Evolutionary conservation across 306 rosid species (phyloP), one percentile per base, ranked within the genome.

Genomic region (Citrullus colocynthis): DNA sequence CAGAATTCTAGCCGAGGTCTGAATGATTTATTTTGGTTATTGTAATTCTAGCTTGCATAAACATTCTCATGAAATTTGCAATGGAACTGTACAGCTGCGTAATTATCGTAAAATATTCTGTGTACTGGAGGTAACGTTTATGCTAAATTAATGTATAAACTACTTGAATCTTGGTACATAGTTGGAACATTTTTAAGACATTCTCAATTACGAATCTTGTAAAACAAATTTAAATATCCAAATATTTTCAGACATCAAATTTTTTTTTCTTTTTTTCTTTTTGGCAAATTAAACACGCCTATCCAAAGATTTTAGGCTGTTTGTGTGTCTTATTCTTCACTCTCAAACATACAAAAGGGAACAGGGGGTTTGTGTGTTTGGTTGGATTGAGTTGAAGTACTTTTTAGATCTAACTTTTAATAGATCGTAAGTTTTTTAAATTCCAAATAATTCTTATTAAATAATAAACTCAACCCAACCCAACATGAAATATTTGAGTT

Each of bases 1-100:
- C 77, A 28, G 66, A 80, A 42, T 82, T 81, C 4, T 63, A 37
- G 72, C 82, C 81, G 11, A 61, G 16, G 76, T 62, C 85, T 80
- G 73, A 83, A 91, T 66, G 9, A 67, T 10, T 28, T 37, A 1
- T 64, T 64, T 36, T 64, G 70, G 6, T 64, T 9, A 64, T 4
- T 64, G 71, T 36, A 36, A 10, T 41, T 20, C 55, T 67, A 48
- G 17, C 41, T 71, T 48, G 41, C 76, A 21, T 24, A 24, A 32
- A 71, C 54, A 70, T 13, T 70, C 58, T 24, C 21, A 13, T 24
- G 41, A n/a, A 14, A 24, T 24, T 24, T n/a, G 39, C 76, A 24
- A 13, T 14, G 20, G 20, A 71, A 48, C 20, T 20, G 76, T 44
- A 18, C 72, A 39, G 48, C 58, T 71, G 41, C 76, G 3, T 71